phyloP scores from a whole-genome alignment of 768 basidiomycete species.

The Xanthoconium purpureum region DNA sequence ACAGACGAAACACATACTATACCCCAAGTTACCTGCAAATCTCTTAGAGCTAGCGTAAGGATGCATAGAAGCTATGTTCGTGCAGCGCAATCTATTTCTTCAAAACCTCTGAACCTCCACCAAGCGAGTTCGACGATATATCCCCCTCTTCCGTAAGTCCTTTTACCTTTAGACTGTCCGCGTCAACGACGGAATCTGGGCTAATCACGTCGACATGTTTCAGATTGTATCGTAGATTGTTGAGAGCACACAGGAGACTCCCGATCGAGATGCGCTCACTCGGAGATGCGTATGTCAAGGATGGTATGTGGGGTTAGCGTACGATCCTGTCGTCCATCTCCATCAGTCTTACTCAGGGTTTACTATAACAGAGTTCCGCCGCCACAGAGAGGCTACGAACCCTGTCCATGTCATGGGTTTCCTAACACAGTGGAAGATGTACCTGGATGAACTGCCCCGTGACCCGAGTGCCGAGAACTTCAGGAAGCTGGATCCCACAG shows the following conservation, averaged over 20 bases:
- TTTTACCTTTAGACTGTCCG: neutral
- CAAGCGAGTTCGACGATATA: constrained; percentile 68
- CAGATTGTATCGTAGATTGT: constrained; percentile 77
- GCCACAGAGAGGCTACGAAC: constrained; percentile 77
- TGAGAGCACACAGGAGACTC: constrained; percentile 74
- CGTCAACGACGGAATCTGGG: neutral
- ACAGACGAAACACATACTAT: no score
- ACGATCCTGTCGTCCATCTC: neutral
- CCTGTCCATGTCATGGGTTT: constrained; percentile 93
- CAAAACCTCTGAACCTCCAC: constrained; percentile 54
- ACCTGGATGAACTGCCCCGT: constrained; percentile 69
- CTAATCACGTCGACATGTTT: neutral
- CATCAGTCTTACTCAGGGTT: constrained; percentile 3
- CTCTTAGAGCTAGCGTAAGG: neutral
- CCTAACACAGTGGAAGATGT: constrained; percentile 91
- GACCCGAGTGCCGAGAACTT: constrained; percentile 44
- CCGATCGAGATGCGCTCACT: constrained; percentile 78
- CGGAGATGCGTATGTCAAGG: constrained; percentile 84
- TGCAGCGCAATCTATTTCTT: constrained; percentile 43
- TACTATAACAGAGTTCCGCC: constrained; percentile 69
- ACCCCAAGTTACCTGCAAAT: no score
- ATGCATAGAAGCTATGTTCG: constrained; percentile 24
- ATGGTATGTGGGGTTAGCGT: constrained; percentile 43
- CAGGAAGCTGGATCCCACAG: constrained; percentile 64
- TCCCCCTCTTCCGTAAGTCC: constrained; percentile 76